Evolutionary conservation across 768 basidiomycete genomes (phyloP).

Genomic region (Naganishia vishniacii): DNA sequence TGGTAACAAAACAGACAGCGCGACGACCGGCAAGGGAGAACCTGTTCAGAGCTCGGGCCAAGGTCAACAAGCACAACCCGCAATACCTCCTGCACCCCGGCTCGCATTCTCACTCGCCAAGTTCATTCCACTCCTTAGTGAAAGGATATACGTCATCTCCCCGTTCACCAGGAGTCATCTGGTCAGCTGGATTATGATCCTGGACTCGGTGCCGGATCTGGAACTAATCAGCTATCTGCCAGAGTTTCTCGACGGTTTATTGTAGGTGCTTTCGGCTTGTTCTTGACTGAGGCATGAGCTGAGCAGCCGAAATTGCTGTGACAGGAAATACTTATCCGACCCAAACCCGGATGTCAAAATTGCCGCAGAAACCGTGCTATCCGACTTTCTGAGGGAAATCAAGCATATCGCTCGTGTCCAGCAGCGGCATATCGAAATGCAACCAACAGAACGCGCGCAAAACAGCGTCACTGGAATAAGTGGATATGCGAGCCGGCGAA

Average conservation of each 20-base stretch:
- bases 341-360: constrained; percentile 87
- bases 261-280: constrained; percentile 54
- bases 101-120: constrained; percentile 83
- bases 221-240: constrained; percentile 92
- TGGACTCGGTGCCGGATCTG: constrained; percentile 93
- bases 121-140: constrained; percentile 87
- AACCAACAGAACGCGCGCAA: background rate
- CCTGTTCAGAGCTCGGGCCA: background rate
- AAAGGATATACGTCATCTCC: constrained; percentile 89
- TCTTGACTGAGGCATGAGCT: too few species aligned
- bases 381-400: constrained; percentile 85
- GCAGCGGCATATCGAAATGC: constrained; percentile 54
- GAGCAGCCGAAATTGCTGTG: constrained; percentile 45
- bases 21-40: background rate
- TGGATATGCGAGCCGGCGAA: background rate
- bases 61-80: background rate
- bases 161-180: constrained; percentile 93
- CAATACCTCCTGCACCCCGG: background rate
- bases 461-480: background rate
- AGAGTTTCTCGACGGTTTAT: constrained; percentile 84
- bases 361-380: constrained; percentile 80
- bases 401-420: constrained; percentile 74
- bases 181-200: constrained; percentile 92
- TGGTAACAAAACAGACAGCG: background rate
- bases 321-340: constrained; percentile 89